Evolutionary conservation across 345 rosid species (phyloP).

Genomic region (Leavenworthia alabamica): DNA sequence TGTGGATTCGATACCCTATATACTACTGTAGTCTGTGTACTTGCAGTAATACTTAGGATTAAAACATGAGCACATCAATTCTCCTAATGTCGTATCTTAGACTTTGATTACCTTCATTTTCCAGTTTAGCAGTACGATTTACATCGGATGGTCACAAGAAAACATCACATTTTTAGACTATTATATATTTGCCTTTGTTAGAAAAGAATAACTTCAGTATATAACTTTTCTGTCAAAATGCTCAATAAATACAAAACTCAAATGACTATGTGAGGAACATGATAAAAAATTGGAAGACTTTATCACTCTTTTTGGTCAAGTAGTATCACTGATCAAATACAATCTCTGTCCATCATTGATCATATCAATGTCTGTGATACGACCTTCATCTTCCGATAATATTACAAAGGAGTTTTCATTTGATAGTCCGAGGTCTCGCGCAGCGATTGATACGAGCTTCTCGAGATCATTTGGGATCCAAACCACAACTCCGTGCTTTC

Average conservation of each 20-base stretch:
- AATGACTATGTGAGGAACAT: too few relatives aligned
- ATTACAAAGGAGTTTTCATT: conserved; percentile 32
- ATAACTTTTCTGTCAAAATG: background rate
- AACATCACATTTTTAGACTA: too few relatives aligned
- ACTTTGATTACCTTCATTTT: too few relatives aligned
- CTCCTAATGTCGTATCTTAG: too few relatives aligned
- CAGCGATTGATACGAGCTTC: conserved; percentile 53
- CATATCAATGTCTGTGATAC: conserved; percentile 58
- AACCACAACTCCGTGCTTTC: conserved; percentile 56
- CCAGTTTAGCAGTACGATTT: too few relatives aligned
- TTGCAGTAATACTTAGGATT: too few relatives aligned
- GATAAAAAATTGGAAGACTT: conserved; percentile 1
- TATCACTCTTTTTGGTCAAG: conserved; percentile 8
- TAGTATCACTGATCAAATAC: conserved; percentile 41
- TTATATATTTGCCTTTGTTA: too few relatives aligned
- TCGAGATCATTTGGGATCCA: conserved; percentile 55
- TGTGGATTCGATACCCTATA: too few relatives aligned
- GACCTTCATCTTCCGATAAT: conserved; percentile 66
- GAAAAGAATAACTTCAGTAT: background rate
- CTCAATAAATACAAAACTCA: too few relatives aligned
- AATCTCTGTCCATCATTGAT: conserved; percentile 65
- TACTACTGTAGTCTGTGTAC: too few relatives aligned
- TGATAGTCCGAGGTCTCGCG: conserved; percentile 39
- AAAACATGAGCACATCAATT: too few relatives aligned
- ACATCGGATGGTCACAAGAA: too few relatives aligned